Base-by-base conservation (phyloP, 2,329 filamentous ascomycete genomes). In the Beauveria sp. region DNA sequence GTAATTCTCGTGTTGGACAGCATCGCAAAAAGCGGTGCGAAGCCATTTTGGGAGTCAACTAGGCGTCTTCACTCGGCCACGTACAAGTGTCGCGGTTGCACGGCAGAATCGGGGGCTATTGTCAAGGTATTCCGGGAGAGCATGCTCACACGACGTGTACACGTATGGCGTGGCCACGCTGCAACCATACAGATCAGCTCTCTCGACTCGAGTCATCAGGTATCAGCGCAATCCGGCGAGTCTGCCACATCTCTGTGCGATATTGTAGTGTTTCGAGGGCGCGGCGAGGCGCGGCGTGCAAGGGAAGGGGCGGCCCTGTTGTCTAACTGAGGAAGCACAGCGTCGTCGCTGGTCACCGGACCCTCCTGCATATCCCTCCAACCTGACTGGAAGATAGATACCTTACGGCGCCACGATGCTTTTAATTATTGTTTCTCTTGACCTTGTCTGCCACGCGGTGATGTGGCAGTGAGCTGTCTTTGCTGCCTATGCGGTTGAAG, bases 261-360 rank as follows among this genome's bases (percentile, higher is more conserved):
- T 37, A 28, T 14, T 53, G 56, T 34, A 40, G 56, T 59, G 48
- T 59, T 59, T 46, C 56, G 56, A 59, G 56, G 56, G 47, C 56
- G 26, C 30, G 30, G 34, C 14, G 34, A 14, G 34, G 34, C 34
- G 34, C 48, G 37, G 22, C 37, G 34, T 44, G 8, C 18, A 51
- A 51, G 34, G 12, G 4, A 41, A 41, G 43, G 28, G 40, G 48
- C 37, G 56, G 48, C 37, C 20, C 16, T 53, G 10, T 22, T 43
- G 46, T 59, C 56, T n/a, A n/a, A 22, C 6, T 44, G 26, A 44
- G 56, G 56, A 53, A 46, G 56, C 48, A 59, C 56, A 59, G 48
- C 40, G 24, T 26, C 48, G 48, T 52, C 43, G 46, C 56, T 59
- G 56, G 56, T 59, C 56, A 59, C 56, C 46, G 48, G 56, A 59